Conservation (phyloP, 169 alveolate species). For the Plasmodium cynomolgi region DNA sequence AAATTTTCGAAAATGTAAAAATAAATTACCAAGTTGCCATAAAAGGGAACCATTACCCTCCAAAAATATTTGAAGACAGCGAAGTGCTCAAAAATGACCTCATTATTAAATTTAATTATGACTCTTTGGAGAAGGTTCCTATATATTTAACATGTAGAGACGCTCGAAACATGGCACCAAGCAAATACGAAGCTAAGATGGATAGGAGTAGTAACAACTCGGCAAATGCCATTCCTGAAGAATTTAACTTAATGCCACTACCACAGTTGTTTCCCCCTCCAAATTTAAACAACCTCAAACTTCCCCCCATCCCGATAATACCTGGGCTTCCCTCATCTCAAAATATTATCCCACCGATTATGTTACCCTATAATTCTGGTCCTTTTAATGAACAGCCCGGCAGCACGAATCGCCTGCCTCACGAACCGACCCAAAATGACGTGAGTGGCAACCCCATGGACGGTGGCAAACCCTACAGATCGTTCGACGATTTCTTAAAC, state of each 20-base stretch:
- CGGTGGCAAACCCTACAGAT: not conserved
- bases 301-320: constrained; percentile 43
- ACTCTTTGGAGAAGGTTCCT: constrained; percentile 3
- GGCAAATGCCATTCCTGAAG: not conserved
- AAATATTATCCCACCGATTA: constrained; percentile 40
- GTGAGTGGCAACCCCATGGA: not conserved
- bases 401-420: not conserved
- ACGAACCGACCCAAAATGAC: not conserved
- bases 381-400: not conserved
- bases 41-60: constrained; percentile 16
- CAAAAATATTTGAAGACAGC: constrained; percentile 19
- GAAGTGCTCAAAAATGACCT: constrained; percentile 47
- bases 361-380: constrained; percentile 12
- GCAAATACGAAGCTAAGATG: not conserved
- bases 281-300: constrained; percentile 20
- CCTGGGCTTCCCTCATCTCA: constrained; percentile 25
- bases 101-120: constrained; percentile 42
- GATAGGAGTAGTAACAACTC: not conserved
- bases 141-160: constrained; percentile 20
- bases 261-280: constrained; percentile 50
- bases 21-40: constrained; percentile 13
- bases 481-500: constrained; percentile 47
- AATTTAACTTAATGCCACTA: constrained; percentile 18
- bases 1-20: constrained; percentile 27
- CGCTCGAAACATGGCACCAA: not conserved